phyloP scores from a whole-genome alignment of 1,139 yeast species.

The Geotrichum citri-aurantii region DNA sequence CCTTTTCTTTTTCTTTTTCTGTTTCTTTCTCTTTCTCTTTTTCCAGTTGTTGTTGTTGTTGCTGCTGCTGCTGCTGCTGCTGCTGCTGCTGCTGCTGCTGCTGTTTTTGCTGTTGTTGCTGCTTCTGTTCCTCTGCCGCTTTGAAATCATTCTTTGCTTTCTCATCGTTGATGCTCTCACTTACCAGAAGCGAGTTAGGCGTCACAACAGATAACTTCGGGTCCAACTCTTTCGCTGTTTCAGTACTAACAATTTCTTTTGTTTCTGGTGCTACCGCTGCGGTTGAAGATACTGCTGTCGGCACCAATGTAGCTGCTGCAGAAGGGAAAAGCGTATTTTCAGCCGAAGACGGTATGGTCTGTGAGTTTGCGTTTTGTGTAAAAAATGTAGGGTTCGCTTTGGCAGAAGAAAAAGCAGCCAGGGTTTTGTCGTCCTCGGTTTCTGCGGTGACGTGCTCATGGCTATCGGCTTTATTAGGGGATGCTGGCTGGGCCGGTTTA shows the following conservation, averaged over 20 bases:
- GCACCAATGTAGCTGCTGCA: background rate
- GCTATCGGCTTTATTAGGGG: background rate
- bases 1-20: no score
- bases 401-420: background rate
- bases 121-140: background rate
- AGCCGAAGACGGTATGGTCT: background rate
- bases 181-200: background rate
- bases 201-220: background rate
- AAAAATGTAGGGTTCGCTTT: background rate
- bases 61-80: background rate
- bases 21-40: no score
- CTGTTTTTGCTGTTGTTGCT: background rate
- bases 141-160: background rate
- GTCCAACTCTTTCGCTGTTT: background rate
- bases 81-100: background rate
- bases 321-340: slow-evolving; percentile 19
- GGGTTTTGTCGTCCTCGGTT: background rate
- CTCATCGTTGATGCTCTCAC: background rate
- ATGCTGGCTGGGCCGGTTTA: background rate
- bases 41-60: background rate
- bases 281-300: background rate
- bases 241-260: background rate
- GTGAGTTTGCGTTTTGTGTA: background rate
- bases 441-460: background rate
- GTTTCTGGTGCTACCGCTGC: background rate